These are phyloP conservation scores for Akanthomyces uredinophilus DNA, from an alignment of 2,329 filamentous ascomycete genomes.

Conservation along the genomic window DNA sequence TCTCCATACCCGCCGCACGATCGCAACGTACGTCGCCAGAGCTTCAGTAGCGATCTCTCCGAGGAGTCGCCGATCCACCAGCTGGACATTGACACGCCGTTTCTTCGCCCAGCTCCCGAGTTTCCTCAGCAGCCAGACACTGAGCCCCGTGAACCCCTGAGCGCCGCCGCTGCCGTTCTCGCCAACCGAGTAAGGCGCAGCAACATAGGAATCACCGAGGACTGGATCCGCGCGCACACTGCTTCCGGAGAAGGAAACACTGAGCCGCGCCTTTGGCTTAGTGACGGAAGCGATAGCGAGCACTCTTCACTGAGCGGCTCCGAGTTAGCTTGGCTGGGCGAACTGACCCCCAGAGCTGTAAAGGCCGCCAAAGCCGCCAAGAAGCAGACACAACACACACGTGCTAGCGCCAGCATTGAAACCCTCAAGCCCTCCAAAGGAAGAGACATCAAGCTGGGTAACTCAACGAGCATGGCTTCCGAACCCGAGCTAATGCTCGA, in stretches of 20 bases:
- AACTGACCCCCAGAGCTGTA: conserved; percentile 44
- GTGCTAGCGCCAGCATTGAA: conserved; percentile 50
- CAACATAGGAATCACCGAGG: conserved; percentile 64
- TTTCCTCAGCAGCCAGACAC: conserved; percentile 32
- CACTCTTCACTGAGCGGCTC: conserved; percentile 69
- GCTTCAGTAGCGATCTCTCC: conserved; percentile 54
- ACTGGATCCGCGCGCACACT: conserved; percentile 84
- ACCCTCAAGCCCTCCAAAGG: conserved; percentile 41
- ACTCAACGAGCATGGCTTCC: conserved; percentile 29
- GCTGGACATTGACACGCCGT: conserved; percentile 57
- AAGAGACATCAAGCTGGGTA: conserved; percentile 24
- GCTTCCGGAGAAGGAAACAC: conserved; percentile 61
- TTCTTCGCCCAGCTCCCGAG: conserved; percentile 52
- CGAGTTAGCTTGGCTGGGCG: conserved; percentile 48
- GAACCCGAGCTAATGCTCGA: conserved; percentile 26
- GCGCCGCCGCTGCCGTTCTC: conserved; percentile 57
- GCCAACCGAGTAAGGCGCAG: conserved; percentile 58
- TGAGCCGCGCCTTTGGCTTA: conserved; percentile 77
- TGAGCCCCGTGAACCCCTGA: conserved; percentile 35
- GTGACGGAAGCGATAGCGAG: conserved; percentile 67
- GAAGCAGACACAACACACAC: conserved; percentile 34
- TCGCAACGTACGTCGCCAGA: conserved; percentile 43
- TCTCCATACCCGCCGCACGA: conserved; percentile 76
- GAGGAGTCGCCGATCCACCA: conserved; percentile 58
- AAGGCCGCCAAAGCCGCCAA: conserved; percentile 30